Base-by-base conservation (phyloP, 2,329 filamentous ascomycete species). In the Boeremia exigua region DNA sequence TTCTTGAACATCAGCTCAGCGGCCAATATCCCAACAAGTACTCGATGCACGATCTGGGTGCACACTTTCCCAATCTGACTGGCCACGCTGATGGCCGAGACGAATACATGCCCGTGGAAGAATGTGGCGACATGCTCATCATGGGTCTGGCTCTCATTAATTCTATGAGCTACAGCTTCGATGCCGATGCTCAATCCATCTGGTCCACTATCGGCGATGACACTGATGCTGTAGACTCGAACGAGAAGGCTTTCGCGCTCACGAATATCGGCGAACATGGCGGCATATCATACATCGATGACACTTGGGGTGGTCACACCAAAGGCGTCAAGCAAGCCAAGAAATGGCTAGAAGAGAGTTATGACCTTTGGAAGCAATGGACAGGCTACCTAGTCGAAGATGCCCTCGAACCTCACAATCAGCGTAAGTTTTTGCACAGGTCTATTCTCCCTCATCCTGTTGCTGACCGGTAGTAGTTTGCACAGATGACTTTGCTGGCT, bases 21-120 rank as follows among this genome's bases (percentile, higher is more conserved):
- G 90, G 90, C 1, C 89, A 93, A 71, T 96, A 95, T 70, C 91
- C 91, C 7, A 94, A 94, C 68, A 82, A 88, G 60, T 91, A 91
- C 72, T 88, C 86, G 59, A 90, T 92, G 86, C 89, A 92, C 69
- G 89, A 92, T 74, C 79, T 92, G 25, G 89, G 89, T 1, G 73
- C 83, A 0, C 86, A 88, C 67, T 92, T 91, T 71, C 89, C 89
- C 2, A 92, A 92, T 63, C 81, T 88, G n/a, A 92, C 88, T 0
- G 89, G 89, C 1, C 89, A 92, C 67, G 80, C 86, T 5, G 82
- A 86, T 53, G 89, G 89, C 17, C 79, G 83, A 7, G 89, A 92
- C 63, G 89, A 92, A 75, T 84, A 86, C 32, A 90, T 91, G 85
- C 89, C 89, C 0, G 81, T 92, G 0, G 89, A 92, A 71, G 89